Base-by-base conservation (phyloP, 768 basidiomycete species). In the Pholiota molesta region DNA sequence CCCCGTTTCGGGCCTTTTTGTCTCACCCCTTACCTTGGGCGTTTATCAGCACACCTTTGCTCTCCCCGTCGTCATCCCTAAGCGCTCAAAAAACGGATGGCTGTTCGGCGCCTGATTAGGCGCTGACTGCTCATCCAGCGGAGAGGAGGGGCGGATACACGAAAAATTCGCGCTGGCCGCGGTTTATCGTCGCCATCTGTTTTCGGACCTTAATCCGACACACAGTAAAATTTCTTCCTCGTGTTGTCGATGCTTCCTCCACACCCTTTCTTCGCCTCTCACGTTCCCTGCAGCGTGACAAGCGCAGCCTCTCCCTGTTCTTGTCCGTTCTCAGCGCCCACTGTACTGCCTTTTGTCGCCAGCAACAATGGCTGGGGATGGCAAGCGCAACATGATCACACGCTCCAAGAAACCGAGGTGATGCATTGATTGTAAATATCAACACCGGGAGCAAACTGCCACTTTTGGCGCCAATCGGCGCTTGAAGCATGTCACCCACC, bases 401-500 rank as follows among this genome's bases (percentile, higher is more conserved):
- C 59, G 59, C 33, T 44, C 39, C 59, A 42, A 52, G 47, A 55
- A 58, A 42, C 29, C n/a, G n/a, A n/a, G n/a, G n/a, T n/a, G 51
- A 52, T 52, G 59, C n/a, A 26, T 11, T 44, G 60, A 59, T 65
- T 33, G 6, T 37, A 16, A 39, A 60, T 60, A 52, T 37, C 28
- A 56, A 52, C 56, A 60, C n/a, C 51, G 40, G 7, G 17, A 19
- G 58, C 64, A 61, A n/a, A 42, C 57, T 47, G 54, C 60, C 57
- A 59, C 42, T 52, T 65, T 65, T 65, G 60, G 60, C 64, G 64
- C 64, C 64, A 61, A 45, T 51, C 60, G 52, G 57, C 64, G 64
- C 60, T 55, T 61, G 21, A 21, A 5, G 47, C 42, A n/a, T 49
- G 47, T 23, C 47, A 49, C 23, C 5, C 2, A 49, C 6, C 8